These are phyloP conservation scores for Pythium rhizo-oryzae DNA, from an alignment of 352 stramenopile genomes.

Conservation along the genomic window DNA sequence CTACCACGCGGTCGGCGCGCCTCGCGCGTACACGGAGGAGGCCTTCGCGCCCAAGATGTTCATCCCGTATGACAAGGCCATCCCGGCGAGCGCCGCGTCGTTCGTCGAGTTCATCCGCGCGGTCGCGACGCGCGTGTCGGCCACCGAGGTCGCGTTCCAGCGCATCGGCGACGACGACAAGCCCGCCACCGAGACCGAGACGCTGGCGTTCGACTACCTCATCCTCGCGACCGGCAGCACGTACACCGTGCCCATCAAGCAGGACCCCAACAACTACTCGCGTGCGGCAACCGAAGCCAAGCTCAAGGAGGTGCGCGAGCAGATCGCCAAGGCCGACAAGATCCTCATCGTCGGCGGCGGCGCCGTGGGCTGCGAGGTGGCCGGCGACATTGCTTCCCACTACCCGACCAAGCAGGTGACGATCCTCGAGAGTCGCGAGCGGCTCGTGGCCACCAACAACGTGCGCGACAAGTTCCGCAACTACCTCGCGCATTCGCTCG, in stretches of 20 bases:
- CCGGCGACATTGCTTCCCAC: conserved; percentile 56
- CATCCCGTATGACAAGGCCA: conserved; percentile 64
- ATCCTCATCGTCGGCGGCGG: conserved; percentile 61
- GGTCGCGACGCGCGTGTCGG: conserved; percentile 24
- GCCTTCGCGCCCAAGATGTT: conserved; percentile 60
- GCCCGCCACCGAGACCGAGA: conserved; percentile 9
- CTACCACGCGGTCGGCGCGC: conserved; percentile 50
- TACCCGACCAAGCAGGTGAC: conserved; percentile 63
- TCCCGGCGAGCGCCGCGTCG: conserved; percentile 26
- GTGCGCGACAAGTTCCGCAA: conserved; percentile 54
- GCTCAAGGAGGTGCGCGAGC: conserved; percentile 32
- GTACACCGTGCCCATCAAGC: conserved; percentile 37
- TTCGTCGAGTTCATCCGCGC: conserved; percentile 29
- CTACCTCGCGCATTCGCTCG: conserved; percentile 36
- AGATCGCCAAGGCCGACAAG: conserved; percentile 42
- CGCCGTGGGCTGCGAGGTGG: conserved; percentile 60
- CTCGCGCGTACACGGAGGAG: conserved; percentile 57
- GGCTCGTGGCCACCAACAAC: conserved; percentile 43
- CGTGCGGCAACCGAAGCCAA: conserved; percentile 34
- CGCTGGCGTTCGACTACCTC: conserved; percentile 34
- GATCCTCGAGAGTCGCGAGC: conserved; percentile 42
- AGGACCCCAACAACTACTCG: conserved; percentile 14
- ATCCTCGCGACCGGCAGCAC: conserved; percentile 35
- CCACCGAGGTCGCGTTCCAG: conserved; percentile 25
- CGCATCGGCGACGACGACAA: conserved; percentile 30